phyloP scores from a whole-genome alignment of 1,284 basidiomycete genomes.

The Exsudoporus floridanus region DNA sequence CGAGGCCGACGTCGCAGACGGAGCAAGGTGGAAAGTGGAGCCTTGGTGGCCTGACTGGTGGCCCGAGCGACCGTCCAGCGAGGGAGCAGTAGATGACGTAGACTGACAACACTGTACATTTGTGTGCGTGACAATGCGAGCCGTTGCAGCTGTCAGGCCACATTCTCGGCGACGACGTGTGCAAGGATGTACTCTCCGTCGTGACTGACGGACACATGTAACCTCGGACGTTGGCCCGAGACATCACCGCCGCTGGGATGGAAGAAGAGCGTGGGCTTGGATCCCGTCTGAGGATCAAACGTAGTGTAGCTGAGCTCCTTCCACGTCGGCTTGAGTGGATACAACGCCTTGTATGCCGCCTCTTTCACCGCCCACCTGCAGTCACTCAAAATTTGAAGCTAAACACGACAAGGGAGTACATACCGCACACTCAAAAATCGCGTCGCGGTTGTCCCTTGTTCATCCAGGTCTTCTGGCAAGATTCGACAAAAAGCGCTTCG shows the following conservation, averaged over 20 bases:
- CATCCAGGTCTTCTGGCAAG: slow-evolving; percentile 22
- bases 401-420: background rate
- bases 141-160: background rate
- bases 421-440: slow-evolving; percentile 71
- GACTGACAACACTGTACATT: slow-evolving; percentile 16
- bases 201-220: slow-evolving; percentile 77
- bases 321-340: slow-evolving; percentile 71
- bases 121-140: background rate
- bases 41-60: slow-evolving; percentile 74
- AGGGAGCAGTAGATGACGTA: slow-evolving; percentile 19
- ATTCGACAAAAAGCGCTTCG: slow-evolving; percentile 44
- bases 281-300: slow-evolving; percentile 30
- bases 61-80: slow-evolving; percentile 41
- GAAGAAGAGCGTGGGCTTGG: slow-evolving; percentile 55
- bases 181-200: slow-evolving; percentile 83
- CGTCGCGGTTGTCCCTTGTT: slow-evolving; percentile 4
- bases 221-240: slow-evolving; percentile 19
- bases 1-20: slow-evolving; percentile 20
- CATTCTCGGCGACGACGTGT: slow-evolving; percentile 64
- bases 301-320: slow-evolving; percentile 65
- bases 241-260: slow-evolving; percentile 27
- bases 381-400: background rate
- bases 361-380: slow-evolving; percentile 84
- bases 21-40: slow-evolving; percentile 44
- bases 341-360: slow-evolving; percentile 87